Conservation (phyloP, 306 rosid species). For the Begonia fuchsioides region DNA sequence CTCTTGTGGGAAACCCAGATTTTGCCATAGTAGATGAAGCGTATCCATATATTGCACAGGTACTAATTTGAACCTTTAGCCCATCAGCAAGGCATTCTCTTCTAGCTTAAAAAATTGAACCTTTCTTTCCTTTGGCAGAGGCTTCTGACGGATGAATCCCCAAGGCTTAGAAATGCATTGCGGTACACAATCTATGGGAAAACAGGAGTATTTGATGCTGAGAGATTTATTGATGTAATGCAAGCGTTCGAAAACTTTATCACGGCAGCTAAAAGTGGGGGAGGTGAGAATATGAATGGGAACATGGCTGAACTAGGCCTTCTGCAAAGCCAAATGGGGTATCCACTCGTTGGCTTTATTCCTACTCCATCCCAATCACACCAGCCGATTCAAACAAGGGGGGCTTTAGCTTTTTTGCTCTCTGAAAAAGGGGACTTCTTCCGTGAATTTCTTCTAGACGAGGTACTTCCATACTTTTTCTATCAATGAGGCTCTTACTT, state of each 20-base stretch:
- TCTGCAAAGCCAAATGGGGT: conserved; percentile 28
- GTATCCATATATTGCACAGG: conserved; percentile 98
- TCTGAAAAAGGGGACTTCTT: conserved; percentile 85
- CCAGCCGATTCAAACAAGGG: conserved; percentile 82
- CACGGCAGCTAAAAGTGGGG: conserved; percentile 98
- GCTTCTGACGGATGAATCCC: conserved; percentile 95
- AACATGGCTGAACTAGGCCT: conserved; percentile 84
- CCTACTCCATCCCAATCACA: conserved; percentile 23
- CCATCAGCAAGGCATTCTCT: too few relatives aligned
- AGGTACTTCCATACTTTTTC: conserved; percentile 34
- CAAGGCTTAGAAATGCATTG: conserved; percentile 74
- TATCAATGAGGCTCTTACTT: neutral
- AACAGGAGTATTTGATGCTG: conserved; percentile 90
- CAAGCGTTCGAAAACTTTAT: conserved; percentile 95
- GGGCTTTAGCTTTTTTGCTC: conserved; percentile 74
- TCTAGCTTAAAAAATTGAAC: too few relatives aligned
- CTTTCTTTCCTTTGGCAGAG: conserved; percentile 32
- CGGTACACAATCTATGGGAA: conserved; percentile 93
- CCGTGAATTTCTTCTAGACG: conserved; percentile 94
- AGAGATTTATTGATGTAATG: conserved; percentile 97
- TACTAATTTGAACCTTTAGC: conserved; percentile 17
- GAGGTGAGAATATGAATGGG: conserved; percentile 75
- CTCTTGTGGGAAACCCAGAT: conserved; percentile 91
- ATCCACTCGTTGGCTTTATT: conserved; percentile 33
- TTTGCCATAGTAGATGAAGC: conserved; percentile 99